phyloP scores from a whole-genome alignment of 1,139 yeast genomes.

The Yamadazyma trypodendri region DNA sequence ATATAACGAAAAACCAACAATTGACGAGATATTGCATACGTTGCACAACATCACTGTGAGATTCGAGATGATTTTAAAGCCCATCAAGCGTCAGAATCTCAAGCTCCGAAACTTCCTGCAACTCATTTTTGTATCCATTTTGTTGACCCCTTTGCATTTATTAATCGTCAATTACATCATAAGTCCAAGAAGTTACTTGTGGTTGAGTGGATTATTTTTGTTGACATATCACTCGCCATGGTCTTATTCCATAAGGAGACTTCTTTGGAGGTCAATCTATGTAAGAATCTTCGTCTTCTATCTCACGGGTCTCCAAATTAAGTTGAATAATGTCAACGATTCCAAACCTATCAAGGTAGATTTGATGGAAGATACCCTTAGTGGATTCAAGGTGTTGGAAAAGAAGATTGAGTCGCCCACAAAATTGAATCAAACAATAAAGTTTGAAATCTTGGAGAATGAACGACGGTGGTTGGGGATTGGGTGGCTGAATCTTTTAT shows the following conservation, averaged over 20 bases:
- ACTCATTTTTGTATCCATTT: slow-evolving; percentile 28
- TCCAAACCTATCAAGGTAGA: slow-evolving; percentile 10
- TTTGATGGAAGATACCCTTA: slow-evolving; percentile 17
- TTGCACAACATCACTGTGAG: slow-evolving; percentile 50
- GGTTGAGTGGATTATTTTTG: slow-evolving; percentile 38
- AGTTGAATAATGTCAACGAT: slow-evolving; percentile 10
- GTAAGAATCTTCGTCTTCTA: slow-evolving; percentile 42
- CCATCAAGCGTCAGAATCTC: slow-evolving; percentile 35
- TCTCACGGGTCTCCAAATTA: slow-evolving; percentile 46
- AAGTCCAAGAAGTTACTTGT: slow-evolving; percentile 33
- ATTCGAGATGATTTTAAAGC: slow-evolving; percentile 43
- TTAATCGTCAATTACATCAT: slow-evolving; percentile 34
- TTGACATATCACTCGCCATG: slow-evolving; percentile 56
- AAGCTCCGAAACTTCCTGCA: slow-evolving; percentile 26
- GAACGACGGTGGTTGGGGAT: slow-evolving; percentile 63
- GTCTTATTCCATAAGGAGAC: slow-evolving; percentile 48
- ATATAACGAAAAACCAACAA: slow-evolving; percentile 50
- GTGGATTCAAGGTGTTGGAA: slow-evolving; percentile 42
- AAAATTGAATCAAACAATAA: slow-evolving; percentile 44
- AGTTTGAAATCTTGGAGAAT: slow-evolving; percentile 54
- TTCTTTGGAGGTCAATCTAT: slow-evolving; percentile 56
- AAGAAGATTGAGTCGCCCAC: slow-evolving; percentile 42
- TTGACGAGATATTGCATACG: slow-evolving; percentile 55
- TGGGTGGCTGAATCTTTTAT: slow-evolving; percentile 54
- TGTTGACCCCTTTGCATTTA: slow-evolving; percentile 51